phyloP scores from a whole-genome alignment of 805 yeast genomes.

The Barnettozyma vustinii region DNA sequence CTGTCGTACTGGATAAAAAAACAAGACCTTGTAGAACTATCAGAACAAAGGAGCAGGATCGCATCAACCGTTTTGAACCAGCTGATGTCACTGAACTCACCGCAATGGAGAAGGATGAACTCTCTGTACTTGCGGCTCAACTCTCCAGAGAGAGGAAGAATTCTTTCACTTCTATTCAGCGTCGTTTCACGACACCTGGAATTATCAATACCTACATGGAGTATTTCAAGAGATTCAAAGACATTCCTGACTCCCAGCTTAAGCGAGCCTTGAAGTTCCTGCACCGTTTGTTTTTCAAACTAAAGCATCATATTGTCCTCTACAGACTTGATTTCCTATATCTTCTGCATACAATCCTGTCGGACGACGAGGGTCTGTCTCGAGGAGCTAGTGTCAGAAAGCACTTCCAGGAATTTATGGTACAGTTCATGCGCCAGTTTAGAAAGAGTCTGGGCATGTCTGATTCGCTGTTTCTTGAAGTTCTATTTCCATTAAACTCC shows the following conservation, averaged over 20 bases:
- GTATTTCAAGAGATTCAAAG: constrained; percentile 54
- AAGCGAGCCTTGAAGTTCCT: constrained; percentile 64
- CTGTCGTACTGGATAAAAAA: constrained; percentile 43
- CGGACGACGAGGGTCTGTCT: constrained; percentile 42
- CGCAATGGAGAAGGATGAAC: constrained; percentile 22
- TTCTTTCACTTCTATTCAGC: constrained; percentile 34
- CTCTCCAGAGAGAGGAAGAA: constrained; percentile 35
- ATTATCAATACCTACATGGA: constrained; percentile 63
- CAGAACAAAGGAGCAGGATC: constrained; percentile 24
- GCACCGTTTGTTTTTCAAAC: constrained; percentile 61
- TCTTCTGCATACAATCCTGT: constrained; percentile 46
- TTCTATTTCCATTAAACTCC: constrained; percentile 48
- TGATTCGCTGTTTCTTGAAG: constrained; percentile 54
- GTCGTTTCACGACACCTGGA: constrained; percentile 47
- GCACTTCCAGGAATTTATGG: constrained; percentile 61
- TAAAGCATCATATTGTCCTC: constrained; percentile 51
- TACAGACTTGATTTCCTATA: constrained; percentile 72
- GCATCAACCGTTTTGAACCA: constrained; percentile 23
- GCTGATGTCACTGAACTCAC: constrained; percentile 27
- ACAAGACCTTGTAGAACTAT: constrained; percentile 26
- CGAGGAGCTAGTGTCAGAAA: constrained; percentile 40
- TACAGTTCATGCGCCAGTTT: constrained; percentile 58
- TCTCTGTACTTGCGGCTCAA: constrained; percentile 26
- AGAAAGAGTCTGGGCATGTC: constrained; percentile 41
- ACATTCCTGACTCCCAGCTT: constrained; percentile 54